phyloP scores from a whole-genome alignment of 495 filamentous ascomycete genomes.

The Lophiostoma macrostomum region DNA sequence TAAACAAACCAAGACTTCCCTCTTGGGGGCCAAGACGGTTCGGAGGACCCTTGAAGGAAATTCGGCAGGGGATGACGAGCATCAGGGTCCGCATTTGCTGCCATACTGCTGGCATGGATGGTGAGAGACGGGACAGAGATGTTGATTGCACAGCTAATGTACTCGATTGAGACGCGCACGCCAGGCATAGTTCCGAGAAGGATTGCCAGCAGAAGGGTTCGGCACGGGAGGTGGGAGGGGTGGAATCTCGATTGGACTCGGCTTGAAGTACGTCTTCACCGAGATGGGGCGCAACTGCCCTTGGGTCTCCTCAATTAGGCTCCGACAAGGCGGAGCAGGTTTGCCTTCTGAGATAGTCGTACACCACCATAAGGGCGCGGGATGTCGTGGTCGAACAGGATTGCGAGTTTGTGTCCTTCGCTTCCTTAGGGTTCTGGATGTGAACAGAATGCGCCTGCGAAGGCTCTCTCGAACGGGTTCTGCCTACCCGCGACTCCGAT shows the following conservation, averaged over 20 bases:
- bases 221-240: slow-evolving; percentile 4
- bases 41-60: no score
- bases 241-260: slow-evolving; percentile 8
- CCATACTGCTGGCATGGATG: slow-evolving; percentile 1
- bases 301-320: slow-evolving; percentile 1
- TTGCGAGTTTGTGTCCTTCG: no score
- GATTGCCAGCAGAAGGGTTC: neutral
- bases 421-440: no score
- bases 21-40: no score
- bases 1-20: no score
- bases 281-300: slow-evolving; percentile 13
- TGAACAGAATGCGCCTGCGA: slow-evolving; percentile 1
- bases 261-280: neutral
- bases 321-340: slow-evolving; percentile 21
- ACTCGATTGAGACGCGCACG: slow-evolving; percentile 5
- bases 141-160: slow-evolving; percentile 3
- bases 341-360: slow-evolving; percentile 12
- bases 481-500: neutral
- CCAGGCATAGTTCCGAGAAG: neutral
- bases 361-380: slow-evolving; percentile 11
- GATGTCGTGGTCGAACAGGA: neutral
- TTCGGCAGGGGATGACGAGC: no score
- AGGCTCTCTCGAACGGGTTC: neutral
- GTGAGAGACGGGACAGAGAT: slow-evolving; percentile 8
- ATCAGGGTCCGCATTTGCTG: no score